These are phyloP conservation scores for Dictyostelium brefeldianum DNA, from an alignment of 78 protist species.

Conservation along the genomic window DNA sequence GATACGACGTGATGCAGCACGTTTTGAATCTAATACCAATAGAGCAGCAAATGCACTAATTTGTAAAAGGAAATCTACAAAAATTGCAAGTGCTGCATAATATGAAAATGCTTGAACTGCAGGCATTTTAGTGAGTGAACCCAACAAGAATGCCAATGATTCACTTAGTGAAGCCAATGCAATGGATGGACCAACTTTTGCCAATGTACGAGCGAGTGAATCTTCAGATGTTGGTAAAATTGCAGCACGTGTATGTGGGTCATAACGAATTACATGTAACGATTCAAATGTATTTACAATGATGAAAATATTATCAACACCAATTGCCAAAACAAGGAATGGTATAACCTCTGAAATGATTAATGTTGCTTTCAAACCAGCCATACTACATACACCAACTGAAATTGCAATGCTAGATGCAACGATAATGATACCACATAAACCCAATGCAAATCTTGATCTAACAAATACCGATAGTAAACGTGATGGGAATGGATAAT, in stretches of 20 bases:
- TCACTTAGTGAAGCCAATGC: constrained; percentile 88
- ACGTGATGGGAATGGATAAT: constrained; percentile 55
- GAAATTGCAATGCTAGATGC: constrained; percentile 42
- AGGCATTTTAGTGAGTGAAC: constrained; percentile 89
- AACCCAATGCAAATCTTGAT: constrained; percentile 78
- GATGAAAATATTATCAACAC: constrained; percentile 92
- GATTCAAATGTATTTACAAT: constrained; percentile 84
- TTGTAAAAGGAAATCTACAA: constrained; percentile 84
- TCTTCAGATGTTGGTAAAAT: constrained; percentile 32
- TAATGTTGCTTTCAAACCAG: constrained; percentile 83
- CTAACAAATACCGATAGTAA: constrained; percentile 19
- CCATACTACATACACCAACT: constrained; percentile 55
- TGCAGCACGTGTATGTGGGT: neutral
- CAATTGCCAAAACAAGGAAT: constrained; percentile 90
- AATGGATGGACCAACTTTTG: constrained; percentile 86
- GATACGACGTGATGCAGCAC: constrained; percentile 65
- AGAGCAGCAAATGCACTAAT: constrained; percentile 84
- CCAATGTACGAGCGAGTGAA: constrained; percentile 73
- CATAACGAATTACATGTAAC: constrained; percentile 4
- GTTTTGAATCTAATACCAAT: constrained; percentile 74
- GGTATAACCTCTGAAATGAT: constrained; percentile 92
- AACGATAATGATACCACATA: constrained; percentile 87
- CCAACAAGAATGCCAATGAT: constrained; percentile 88
- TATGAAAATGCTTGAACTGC: constrained; percentile 88
- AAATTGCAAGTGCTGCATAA: constrained; percentile 86